phyloP scores from a whole-genome alignment of 805 yeast genomes.

The Candida nitratophila region DNA sequence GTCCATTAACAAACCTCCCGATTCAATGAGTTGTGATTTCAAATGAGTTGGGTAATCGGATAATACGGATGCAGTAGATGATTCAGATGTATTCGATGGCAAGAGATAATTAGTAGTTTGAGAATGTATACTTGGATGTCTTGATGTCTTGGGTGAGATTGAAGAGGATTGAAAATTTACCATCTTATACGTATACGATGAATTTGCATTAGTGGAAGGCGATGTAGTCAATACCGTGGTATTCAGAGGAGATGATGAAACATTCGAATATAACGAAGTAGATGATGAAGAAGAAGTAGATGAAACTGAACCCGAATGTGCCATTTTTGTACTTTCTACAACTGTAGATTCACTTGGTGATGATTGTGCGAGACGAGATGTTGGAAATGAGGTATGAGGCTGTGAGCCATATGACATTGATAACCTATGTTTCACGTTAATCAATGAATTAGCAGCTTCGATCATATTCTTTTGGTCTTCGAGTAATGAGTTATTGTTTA shows the following conservation, averaged over 20 bases:
- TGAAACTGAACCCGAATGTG: too few relatives aligned
- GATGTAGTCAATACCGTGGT: too few relatives aligned
- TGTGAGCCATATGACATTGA: background rate
- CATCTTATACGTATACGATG: background rate
- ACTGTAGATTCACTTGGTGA: too few relatives aligned
- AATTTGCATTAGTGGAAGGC: background rate
- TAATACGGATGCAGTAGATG: background rate
- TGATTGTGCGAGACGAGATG: too few relatives aligned
- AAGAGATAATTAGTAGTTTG: background rate
- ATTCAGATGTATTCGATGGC: background rate
- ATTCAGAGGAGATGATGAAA: background rate
- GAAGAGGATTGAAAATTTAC: background rate
- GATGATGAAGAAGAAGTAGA: background rate
- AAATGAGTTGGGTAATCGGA: too few relatives aligned
- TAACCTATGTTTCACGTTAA: background rate
- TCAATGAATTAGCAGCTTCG: conserved; percentile 2
- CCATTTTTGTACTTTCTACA: background rate
- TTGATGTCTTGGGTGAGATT: background rate
- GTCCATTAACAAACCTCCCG: too few relatives aligned
- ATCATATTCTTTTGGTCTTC: background rate
- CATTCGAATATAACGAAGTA: background rate
- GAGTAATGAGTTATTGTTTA: too few relatives aligned
- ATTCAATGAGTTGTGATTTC: too few relatives aligned
- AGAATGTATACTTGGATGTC: background rate
- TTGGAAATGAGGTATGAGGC: too few relatives aligned